A percentile compares a stretch with the other conserved stretches of the same genome.
These are phyloP conservation scores for Tephrocybe rancida DNA, from an alignment of 768 basidiomycete genomes.

Conservation along the genomic window DNA sequence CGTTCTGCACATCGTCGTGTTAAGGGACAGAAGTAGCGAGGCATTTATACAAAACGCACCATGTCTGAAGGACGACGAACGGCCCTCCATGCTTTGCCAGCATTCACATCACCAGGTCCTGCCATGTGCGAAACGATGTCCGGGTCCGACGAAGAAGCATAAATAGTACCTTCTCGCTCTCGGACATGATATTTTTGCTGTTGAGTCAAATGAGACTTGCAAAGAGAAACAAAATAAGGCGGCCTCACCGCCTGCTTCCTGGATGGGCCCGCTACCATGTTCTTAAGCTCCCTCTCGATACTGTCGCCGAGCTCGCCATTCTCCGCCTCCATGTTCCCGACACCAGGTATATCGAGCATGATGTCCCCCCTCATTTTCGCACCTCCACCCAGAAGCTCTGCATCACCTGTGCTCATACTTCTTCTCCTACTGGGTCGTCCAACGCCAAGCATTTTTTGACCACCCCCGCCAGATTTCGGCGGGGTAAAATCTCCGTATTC, in stretches of 20 bases:
- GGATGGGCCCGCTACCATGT: constrained; percentile 48
- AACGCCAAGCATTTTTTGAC: constrained; percentile 34
- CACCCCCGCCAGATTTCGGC: constrained; percentile 6
- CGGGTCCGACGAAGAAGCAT: constrained; percentile 74
- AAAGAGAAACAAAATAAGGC: constrained; percentile 7
- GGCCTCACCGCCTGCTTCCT: constrained; percentile 44
- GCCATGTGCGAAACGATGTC: constrained; percentile 73
- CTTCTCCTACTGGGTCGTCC: constrained; percentile 62
- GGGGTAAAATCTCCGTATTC: constrained; percentile 46
- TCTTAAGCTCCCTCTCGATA: constrained; percentile 74
- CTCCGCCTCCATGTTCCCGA: constrained; percentile 28
- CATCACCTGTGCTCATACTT: constrained; percentile 82
- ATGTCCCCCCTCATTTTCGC: constrained; percentile 35
- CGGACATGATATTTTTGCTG: constrained; percentile 79
- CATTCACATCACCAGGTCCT: constrained; percentile 80
- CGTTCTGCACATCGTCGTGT: constrained; percentile 61
- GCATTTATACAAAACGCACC: constrained; percentile 68
- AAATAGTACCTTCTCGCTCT: constrained; percentile 76
- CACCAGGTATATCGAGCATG: constrained; percentile 39
- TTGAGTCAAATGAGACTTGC: constrained; percentile 10
- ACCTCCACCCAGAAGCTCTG: constrained; percentile 42
- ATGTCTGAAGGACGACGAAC: constrained; percentile 93
- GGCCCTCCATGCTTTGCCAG: constrained; percentile 83
- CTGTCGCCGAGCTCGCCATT: constrained; percentile 65
- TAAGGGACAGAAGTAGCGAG: constrained; percentile 7